These are phyloP conservation scores for Alternaria ventricosa DNA, from an alignment of 2,329 filamentous ascomycete species.

Conservation along the genomic window DNA sequence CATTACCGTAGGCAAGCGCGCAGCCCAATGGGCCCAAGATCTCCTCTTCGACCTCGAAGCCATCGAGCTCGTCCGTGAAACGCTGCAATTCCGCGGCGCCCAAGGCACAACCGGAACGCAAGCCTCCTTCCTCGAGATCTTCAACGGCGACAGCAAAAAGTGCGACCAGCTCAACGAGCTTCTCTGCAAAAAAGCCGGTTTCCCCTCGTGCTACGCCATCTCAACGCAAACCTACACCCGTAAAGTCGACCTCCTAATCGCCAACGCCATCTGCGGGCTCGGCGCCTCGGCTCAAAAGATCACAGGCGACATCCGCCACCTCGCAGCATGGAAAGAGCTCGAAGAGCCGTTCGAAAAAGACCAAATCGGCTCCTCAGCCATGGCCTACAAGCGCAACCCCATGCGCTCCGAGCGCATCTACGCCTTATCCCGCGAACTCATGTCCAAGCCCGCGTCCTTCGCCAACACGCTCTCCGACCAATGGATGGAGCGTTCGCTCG, in stretches of 20 bases:
- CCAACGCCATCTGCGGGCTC: conserved; percentile 79
- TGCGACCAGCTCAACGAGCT: conserved; percentile 68
- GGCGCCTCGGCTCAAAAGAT: conserved; percentile 82
- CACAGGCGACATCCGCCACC: conserved; percentile 73
- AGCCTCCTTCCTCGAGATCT: conserved; percentile 77
- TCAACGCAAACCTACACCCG: conserved; percentile 78
- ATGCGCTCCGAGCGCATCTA: conserved; percentile 68
- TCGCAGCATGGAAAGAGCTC: conserved; percentile 79
- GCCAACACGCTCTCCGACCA: conserved; percentile 72
- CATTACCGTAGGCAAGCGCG: conserved; percentile 71
- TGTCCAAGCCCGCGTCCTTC: conserved; percentile 62
- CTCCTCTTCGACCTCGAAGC: conserved; percentile 76
- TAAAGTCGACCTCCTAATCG: conserved; percentile 82
- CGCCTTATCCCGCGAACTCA: conserved; percentile 63
- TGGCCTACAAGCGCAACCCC: conserved; percentile 70
- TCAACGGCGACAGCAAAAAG: conserved; percentile 65
- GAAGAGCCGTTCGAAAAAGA: conserved; percentile 83
- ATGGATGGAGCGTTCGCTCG: conserved; percentile 79
- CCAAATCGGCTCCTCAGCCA: conserved; percentile 60
- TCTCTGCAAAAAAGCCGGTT: conserved; percentile 71
- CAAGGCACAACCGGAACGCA: conserved; percentile 54
- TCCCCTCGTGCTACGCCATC: conserved; percentile 66
- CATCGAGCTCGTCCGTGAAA: conserved; percentile 71
- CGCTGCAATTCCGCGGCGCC: conserved; percentile 74
- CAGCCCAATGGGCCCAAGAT: conserved; percentile 78